Evolutionary conservation across 2,329 filamentous ascomycete species (phyloP), one percentile per base, ranked within the genome.

Genomic region (Fusarium sp.): DNA sequence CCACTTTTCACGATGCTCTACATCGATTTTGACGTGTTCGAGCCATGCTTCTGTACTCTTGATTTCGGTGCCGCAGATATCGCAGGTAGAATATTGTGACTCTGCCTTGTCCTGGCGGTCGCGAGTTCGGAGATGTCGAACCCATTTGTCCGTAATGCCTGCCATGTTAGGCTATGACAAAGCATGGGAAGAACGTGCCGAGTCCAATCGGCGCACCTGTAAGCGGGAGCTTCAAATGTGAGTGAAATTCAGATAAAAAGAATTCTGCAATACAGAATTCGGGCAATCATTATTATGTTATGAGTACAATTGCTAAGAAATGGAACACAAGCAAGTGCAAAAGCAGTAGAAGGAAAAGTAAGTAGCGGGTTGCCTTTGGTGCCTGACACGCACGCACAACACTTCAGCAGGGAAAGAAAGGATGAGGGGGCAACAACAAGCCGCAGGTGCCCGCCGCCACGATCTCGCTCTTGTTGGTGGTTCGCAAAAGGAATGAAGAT

Each of bases 1-100:
- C 18, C 75, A 67, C 27, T 33, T 62, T 6, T 63, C 42, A 18
- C 76, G 73, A 7, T 63, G 69, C 3, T 55, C 18, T 9, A 36
- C 23, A 18, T 75, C 58, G 2, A 46, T 53, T 4, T 55, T 58
- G 33, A 74, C 61, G 31, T 79, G 77, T 3, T 59, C 50, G 15
- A 62, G 69, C 58, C 78, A 78, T 5, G 63, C 65, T 13, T 74
- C 69, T 9, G 77, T 36, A 9, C 67, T 68, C 21, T 68, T 61
- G 11, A 77, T 46, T 6, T 76, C 72, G 25, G 53, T 41, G 2
- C 67, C 58, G 21, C 77, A 78, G 5, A 68, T 15, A 4, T 68
- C 54, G 35, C 65, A 67, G 0, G 18, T 29, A 11, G 60, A 42
- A 11, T 46, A 6, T 10, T 50, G 43, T 4, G 56, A 58, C 4